phyloP scores from a whole-genome alignment of 2,329 filamentous ascomycete species.

The Penicillium sp. region DNA sequence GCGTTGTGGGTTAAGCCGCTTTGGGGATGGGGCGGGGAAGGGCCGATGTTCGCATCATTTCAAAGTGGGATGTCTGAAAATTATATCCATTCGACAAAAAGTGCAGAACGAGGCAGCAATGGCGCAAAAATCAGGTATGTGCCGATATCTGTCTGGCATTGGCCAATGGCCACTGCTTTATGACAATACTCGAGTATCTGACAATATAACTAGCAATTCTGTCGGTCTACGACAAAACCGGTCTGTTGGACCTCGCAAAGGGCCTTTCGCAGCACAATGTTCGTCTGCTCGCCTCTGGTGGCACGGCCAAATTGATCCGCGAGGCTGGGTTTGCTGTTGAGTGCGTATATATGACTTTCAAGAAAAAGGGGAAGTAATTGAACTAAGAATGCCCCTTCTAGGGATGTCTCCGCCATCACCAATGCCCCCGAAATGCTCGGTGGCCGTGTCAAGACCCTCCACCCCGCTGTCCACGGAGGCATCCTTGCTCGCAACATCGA shows the following conservation, averaged over 20 bases:
- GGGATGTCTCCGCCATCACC: constrained; percentile 96
- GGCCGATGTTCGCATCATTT: not conserved
- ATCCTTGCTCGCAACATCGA: constrained; percentile 93
- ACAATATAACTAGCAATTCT: constrained; percentile 66
- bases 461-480: constrained; percentile 78
- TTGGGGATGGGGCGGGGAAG: constrained; percentile 15
- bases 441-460: constrained; percentile 89
- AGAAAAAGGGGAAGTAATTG: not conserved
- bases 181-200: not conserved
- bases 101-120: constrained; percentile 19
- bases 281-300: constrained; percentile 87
- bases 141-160: not conserved
- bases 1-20: not conserved
- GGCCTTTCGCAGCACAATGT: constrained; percentile 85
- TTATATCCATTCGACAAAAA: constrained; percentile 15
- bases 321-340: constrained; percentile 95
- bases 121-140: constrained; percentile 41
- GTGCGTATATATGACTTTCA: constrained; percentile 49
- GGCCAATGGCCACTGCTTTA: not conserved
- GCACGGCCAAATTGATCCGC: constrained; percentile 92
- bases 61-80: constrained; percentile 13
- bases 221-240: constrained; percentile 98
- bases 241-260: constrained; percentile 86
- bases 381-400: constrained; percentile 32
- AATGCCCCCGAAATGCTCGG: constrained; percentile 95